These are phyloP conservation scores for Omphalotus olearius DNA, from an alignment of 1,284 basidiomycete species.

Conservation along the genomic window DNA sequence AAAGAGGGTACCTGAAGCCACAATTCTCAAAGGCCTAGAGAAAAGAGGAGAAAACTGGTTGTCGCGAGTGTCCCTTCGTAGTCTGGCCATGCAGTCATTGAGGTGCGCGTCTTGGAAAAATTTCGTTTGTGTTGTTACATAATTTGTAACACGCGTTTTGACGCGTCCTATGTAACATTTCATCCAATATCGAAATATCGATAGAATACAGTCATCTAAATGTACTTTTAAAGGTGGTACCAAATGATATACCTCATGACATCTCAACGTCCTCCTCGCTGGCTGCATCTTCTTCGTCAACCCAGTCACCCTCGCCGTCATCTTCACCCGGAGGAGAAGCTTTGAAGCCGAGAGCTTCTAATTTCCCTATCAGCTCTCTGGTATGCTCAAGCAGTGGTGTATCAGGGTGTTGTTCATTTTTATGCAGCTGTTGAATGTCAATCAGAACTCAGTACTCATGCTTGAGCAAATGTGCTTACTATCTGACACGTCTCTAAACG, in stretches of 20 bases:
- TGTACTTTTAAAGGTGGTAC: background rate
- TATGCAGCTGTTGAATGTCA: constrained; percentile 53
- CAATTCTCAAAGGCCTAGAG: constrained; percentile 54
- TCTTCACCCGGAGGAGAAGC: constrained; percentile 55
- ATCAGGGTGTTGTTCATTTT: constrained; percentile 72
- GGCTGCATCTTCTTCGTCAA: constrained; percentile 50
- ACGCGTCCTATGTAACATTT: too few relatives aligned
- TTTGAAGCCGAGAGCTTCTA: constrained; percentile 69
- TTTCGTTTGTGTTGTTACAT: too few relatives aligned
- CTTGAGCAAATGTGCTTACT: constrained; percentile 38
- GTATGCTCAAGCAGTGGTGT: constrained; percentile 77
- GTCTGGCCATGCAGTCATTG: constrained; percentile 6
- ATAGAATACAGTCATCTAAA: background rate
- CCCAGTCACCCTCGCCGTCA: constrained; percentile 51
- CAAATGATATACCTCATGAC: constrained; percentile 25
- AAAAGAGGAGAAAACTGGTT: background rate
- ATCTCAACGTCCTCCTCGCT: constrained; percentile 60
- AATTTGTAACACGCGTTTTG: background rate
- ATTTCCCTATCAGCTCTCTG: constrained; percentile 65
- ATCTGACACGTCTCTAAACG: constrained; percentile 80
- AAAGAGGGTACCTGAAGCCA: constrained; percentile 76
- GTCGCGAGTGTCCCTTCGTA: constrained; percentile 11
- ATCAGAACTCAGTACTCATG: constrained; percentile 11
- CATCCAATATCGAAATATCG: too few relatives aligned
- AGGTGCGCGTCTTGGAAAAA: too few relatives aligned